Base-by-base conservation (phyloP, 2,329 filamentous ascomycete species). In the Calonectria ilicicola region DNA sequence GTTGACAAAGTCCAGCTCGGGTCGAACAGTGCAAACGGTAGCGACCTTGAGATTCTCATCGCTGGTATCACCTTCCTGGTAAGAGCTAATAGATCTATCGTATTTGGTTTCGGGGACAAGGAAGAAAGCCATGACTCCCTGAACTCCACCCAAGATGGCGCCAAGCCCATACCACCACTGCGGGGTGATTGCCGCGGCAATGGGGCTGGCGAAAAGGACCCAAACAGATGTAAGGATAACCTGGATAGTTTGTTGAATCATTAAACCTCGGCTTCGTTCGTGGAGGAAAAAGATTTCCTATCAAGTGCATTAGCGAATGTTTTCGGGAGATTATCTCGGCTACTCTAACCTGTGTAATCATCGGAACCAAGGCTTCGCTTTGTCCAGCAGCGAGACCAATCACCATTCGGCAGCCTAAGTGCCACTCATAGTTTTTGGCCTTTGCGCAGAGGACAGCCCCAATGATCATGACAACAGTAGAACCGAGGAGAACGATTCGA, bases 241-340 rank as follows among this genome's bases (percentile, higher is more conserved):
- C 21, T 77, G 76, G 0, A 77, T 77, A 1, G 72, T 77, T 15
- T 77, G 75, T 9, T 77, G 76, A 5, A 77, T 71, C 76, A 77
- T 77, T 64, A 77, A 70, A 14, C 69, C 73, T 3, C 72, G 75
- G 1, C 76, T 68, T 65, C 76, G 47, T 46, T 77, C 76, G 38
- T 77, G 76, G 0, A 77, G 70, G 49, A 77, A 77, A 32, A 77
- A 77, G 12, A 77, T 76, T 51, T 77, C 76, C 76, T 77, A 8
- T 35, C 5, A 9, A 12, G 1, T 66, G 3, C 15, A 27, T 53
- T 23, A 67, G 32, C 32, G 19, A 15, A 17, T 23, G 27, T n/a
- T 17, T 15, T 14, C 2, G 14, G 7, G 10, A n/a, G 27, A 12
- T 26, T 21, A 19, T 58, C 32, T 9, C 32, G 8, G 15, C 7